These are phyloP conservation scores for Favolaschia claudopus DNA, from an alignment of 768 basidiomycete genomes.

Conservation along the genomic window DNA sequence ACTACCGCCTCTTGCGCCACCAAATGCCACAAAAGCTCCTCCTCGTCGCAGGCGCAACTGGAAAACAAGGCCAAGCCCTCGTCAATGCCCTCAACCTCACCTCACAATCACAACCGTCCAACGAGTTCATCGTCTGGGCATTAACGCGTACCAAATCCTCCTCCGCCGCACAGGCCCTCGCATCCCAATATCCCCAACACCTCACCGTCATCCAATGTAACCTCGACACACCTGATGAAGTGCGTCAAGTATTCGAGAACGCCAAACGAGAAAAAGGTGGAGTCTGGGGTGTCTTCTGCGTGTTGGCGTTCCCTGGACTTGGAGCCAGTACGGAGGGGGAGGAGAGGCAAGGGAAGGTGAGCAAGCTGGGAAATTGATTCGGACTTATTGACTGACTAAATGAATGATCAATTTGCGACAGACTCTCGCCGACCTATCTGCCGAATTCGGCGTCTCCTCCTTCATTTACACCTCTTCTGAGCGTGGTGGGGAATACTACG, in stretches of 20 bases:
- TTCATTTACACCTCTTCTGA: constrained; percentile 49
- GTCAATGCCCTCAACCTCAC: constrained; percentile 36
- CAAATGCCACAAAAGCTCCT: constrained; percentile 20
- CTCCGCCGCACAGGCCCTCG: constrained; percentile 34
- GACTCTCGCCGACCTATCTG: constrained; percentile 44
- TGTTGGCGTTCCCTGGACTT: constrained; percentile 49
- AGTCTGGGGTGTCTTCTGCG: constrained; percentile 50
- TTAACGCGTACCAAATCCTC: constrained; percentile 44
- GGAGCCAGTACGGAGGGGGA: constrained; percentile 48
- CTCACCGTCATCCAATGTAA: constrained; percentile 45
- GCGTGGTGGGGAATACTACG: constrained; percentile 44
- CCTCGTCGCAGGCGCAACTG: constrained; percentile 47
- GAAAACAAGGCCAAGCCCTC: constrained; percentile 44
- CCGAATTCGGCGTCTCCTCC: constrained; percentile 42
- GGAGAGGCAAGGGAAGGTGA: constrained; percentile 49
- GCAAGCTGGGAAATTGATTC: neutral
- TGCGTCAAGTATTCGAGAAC: constrained; percentile 45
- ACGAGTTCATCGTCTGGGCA: constrained; percentile 44
- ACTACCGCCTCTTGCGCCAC: too few relatives aligned
- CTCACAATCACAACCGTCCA: constrained; percentile 2
- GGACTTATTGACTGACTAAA: neutral
- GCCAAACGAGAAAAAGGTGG: constrained; percentile 33
- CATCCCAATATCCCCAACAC: constrained; percentile 25
- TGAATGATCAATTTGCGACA: too few relatives aligned
- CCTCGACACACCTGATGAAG: constrained; percentile 36